These are phyloP conservation scores for Wallemia hederae DNA, from an alignment of 1,284 basidiomycete genomes.

Conservation along the genomic window DNA sequence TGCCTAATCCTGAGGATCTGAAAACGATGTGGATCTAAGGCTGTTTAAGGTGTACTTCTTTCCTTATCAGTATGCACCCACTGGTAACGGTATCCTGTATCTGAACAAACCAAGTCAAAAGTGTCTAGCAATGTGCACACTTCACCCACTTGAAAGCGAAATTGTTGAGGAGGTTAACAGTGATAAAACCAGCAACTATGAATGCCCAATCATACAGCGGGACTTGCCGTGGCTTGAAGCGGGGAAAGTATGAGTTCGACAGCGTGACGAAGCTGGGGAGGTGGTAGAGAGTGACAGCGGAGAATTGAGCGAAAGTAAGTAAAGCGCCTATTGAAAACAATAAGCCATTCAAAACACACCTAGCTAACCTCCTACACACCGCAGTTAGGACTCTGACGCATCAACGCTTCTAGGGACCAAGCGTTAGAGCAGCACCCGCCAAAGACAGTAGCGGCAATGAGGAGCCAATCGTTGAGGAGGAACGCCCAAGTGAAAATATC, in stretches of 20 bases:
- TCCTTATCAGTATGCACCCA: not conserved
- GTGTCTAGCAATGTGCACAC: not conserved
- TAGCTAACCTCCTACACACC: slow-evolving; percentile 9
- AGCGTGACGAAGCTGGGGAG: slow-evolving; percentile 12
- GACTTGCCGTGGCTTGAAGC: slow-evolving; percentile 31
- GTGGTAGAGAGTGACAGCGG: slow-evolving; percentile 31
- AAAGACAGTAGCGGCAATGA: slow-evolving; percentile 36
- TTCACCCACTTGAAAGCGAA: not conserved
- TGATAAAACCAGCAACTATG: slow-evolving; percentile 57
- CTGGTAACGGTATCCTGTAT: not conserved
- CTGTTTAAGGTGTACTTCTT: slow-evolving; percentile 30
- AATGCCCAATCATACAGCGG: slow-evolving; percentile 44
- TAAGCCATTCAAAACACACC: not conserved
- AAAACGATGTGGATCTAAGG: slow-evolving; percentile 88
- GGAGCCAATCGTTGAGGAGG: slow-evolving; percentile 22
- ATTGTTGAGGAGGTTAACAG: slow-evolving; percentile 16
- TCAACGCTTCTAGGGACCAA: slow-evolving; percentile 14
- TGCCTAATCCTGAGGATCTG: slow-evolving; percentile 57
- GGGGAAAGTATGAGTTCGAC: slow-evolving; percentile 11
- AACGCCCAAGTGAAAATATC: too few relatives aligned
- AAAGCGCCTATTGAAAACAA: slow-evolving; percentile 31
- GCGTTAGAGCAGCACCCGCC: slow-evolving; percentile 50
- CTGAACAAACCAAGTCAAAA: not conserved
- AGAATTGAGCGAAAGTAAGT: slow-evolving; percentile 58
- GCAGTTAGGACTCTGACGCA: slow-evolving; percentile 13